These are phyloP conservation scores for Skeletonema grethae DNA, from an alignment of 108 stramenopile species.

Conservation along the genomic window DNA sequence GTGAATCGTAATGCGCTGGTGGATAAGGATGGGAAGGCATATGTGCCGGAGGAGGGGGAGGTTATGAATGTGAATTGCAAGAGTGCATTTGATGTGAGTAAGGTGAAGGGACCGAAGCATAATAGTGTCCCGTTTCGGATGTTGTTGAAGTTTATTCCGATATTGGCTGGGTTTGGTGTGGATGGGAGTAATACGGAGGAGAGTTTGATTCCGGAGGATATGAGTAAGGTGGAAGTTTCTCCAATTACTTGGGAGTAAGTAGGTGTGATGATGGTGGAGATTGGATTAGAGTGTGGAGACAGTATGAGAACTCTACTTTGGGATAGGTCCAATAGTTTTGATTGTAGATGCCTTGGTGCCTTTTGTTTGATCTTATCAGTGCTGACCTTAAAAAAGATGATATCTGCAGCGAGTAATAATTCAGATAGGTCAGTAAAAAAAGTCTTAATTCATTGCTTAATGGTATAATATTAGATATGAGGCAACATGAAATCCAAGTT, in stretches of 20 bases:
- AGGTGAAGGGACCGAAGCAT: conserved; percentile 21
- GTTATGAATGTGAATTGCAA: conserved; percentile 30
- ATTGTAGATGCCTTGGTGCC: background rate
- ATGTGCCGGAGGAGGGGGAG: background rate
- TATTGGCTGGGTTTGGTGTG: conserved; percentile 7
- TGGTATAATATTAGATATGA: background rate
- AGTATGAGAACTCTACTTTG: background rate
- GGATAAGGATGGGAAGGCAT: conserved; percentile 17
- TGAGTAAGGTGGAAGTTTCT: conserved; percentile 17
- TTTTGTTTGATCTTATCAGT: background rate
- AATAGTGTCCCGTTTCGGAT: conserved; percentile 16
- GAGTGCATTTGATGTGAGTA: conserved; percentile 25
- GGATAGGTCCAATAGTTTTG: background rate
- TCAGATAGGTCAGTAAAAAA: background rate
- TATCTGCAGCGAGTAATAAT: background rate
- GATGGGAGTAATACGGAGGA: conserved; percentile 20
- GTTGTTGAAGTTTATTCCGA: conserved; percentile 29
- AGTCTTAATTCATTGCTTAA: no score
- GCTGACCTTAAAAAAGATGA: background rate
- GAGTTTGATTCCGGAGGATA: conserved; percentile 13
- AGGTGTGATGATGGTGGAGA: background rate
- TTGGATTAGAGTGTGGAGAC: background rate
- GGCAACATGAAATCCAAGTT: conserved; percentile 8
- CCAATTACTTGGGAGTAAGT: conserved; percentile 21
- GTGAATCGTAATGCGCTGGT: conserved; percentile 32